Base-by-base conservation (phyloP, 768 basidiomycete species). In the Mycena belliarum region DNA sequence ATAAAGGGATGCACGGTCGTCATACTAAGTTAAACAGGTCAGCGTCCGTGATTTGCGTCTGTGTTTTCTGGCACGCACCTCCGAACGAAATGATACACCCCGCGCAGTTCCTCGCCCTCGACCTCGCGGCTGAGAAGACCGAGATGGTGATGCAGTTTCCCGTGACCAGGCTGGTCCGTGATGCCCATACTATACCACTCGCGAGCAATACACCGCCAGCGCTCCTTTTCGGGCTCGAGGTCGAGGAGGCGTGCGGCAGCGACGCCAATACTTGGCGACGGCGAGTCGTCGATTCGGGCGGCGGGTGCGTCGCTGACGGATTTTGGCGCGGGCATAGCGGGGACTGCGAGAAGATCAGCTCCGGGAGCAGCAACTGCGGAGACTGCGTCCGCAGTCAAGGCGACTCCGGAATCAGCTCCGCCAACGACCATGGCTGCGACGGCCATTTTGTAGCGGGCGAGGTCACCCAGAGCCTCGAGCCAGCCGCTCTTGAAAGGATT, bases 381-480 rank as follows among this genome's bases (percentile, higher is more conserved):
- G 11, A 87, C 71, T 0, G 87, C 86, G 53, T 85, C 80, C 5
- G 77, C 61, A 0, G 86, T 88, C 38, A 91, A 78, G 0, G 77
- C 70, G 14, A 63, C 50, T 3, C 79, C 76, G 4, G 72, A 68
- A 18, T 76, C 73, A 6, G 79, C 68, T 32, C 75, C 78, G 25
- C 81, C 79, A 25, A 82, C 79, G 26, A 91, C 80, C 80, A 94
- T 86, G 29, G 86, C 88, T n/a, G 93, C 91, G n/a, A 98, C 91
- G 1, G 89, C 88, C 91, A 97, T 96, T 49, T 91, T 84, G 71
- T 98, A 98, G 33, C 95, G 81, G 0, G 97, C 94, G 28, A 99
- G 81, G 72, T 99, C 97, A 23, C 97, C 97, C 16, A 99, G 85
- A 4, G 95, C 93, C 70, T 99, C 97, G 49, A 98, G 83, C 97